Percentiles rank a stretch among this genome's conserved stretches.
These are phyloP conservation scores for Ceratocystis ficicola DNA, from an alignment of 2,329 filamentous ascomycete genomes.

Conservation along the genomic window DNA sequence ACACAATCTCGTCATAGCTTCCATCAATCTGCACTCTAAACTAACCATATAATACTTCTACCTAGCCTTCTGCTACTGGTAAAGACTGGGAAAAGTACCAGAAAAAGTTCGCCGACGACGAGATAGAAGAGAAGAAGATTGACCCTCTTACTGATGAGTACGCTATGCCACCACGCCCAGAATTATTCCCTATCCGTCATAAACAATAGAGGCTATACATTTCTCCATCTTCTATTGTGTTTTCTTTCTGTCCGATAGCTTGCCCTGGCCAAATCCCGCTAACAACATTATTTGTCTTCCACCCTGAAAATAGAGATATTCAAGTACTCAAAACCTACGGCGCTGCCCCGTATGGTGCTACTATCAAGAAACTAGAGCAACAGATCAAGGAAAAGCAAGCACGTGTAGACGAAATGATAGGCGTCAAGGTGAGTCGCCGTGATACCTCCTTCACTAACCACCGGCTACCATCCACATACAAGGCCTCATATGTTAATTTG, in stretches of 20 bases:
- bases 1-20: neutral
- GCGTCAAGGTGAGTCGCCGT: slow-evolving; percentile 49
- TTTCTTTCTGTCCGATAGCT: no score
- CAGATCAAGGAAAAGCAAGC: slow-evolving; percentile 99
- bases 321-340: slow-evolving; percentile 99
- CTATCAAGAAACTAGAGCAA: slow-evolving; percentile 94
- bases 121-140: slow-evolving; percentile 99
- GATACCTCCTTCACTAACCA: neutral
- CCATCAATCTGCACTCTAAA: neutral
- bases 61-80: slow-evolving; percentile 83
- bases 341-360: slow-evolving; percentile 84
- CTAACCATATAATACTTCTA: no score
- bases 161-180: no score
- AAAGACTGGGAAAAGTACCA: slow-evolving; percentile 97
- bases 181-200: no score
- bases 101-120: slow-evolving; percentile 93
- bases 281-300: slow-evolving; percentile 20
- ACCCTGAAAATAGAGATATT: slow-evolving; percentile 63
- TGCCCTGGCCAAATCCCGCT: neutral
- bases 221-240: no score
- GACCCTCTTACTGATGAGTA: slow-evolving; percentile 92
- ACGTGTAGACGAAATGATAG: slow-evolving; percentile 98
- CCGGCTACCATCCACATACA: neutral
- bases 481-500: neutral
- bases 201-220: no score